Conservation (phyloP, 768 basidiomycete species). For the Russula virescens region DNA sequence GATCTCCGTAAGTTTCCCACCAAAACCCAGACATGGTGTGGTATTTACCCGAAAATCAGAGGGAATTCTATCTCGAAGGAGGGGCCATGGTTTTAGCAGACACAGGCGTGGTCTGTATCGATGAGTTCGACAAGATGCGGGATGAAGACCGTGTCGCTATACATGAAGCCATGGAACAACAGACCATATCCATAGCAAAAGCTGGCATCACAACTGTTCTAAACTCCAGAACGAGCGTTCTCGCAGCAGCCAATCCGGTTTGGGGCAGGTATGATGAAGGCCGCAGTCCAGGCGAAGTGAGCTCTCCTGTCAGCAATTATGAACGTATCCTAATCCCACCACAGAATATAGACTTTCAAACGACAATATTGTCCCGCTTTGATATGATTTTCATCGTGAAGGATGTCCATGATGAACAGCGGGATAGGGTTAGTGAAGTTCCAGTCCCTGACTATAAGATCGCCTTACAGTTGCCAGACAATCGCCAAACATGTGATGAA, state of each 20-base stretch:
- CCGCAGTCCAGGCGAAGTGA: constrained; percentile 88
- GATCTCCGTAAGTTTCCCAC: constrained; percentile 59
- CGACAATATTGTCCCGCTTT: constrained; percentile 95
- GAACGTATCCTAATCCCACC: not conserved
- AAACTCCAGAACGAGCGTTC: constrained; percentile 91
- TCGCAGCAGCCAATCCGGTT: constrained; percentile 97
- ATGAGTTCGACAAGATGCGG: constrained; percentile 99
- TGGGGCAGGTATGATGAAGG: constrained; percentile 98
- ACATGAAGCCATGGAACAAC: constrained; percentile 99
- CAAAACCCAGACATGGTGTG: not conserved
- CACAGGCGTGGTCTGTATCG: constrained; percentile 97
- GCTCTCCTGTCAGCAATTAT: not conserved
- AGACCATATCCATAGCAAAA: constrained; percentile 98
- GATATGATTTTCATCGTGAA: constrained; percentile 99
- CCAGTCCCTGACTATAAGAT: not conserved
- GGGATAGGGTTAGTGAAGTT: constrained; percentile 65
- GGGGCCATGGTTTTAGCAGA: constrained; percentile 99
- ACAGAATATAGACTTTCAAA: constrained; percentile 95
- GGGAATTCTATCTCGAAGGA: constrained; percentile 98
- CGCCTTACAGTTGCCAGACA: constrained; percentile 46
- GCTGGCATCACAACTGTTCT: constrained; percentile 97
- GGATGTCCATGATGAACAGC: constrained; percentile 92
- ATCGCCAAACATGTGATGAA: constrained; percentile 99
- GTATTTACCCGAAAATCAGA: constrained; percentile 39
- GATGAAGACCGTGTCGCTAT: constrained; percentile 99